Evolutionary conservation across 148 eudicot genomes (phyloP), one percentile per base, ranked within the genome.

Genomic region (Persicaria tinctoria): DNA sequence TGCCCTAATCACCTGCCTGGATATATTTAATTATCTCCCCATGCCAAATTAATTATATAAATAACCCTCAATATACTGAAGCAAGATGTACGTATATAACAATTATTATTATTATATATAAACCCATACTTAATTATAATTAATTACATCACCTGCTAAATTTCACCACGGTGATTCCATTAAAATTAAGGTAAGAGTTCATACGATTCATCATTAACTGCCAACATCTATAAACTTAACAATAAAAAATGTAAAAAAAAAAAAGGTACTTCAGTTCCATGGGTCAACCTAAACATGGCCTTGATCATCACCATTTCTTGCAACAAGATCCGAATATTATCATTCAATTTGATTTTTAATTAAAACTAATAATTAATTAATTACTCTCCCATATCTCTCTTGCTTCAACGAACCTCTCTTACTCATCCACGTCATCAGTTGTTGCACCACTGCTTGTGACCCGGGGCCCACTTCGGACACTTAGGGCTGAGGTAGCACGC

Each of bases 381-480:
- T 57, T 18, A n/a, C 7, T 27, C 32, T 53, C 57, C 57, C 57
- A 53, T 53, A 2, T 53, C 57, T 53, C 57, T 53, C n/a, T 16
- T 16, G 41, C 55, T 72, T 46, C 8, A 16, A 11, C 50, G 10
- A 7, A 14, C 16, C 32, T 16, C 41, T 32, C 41, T n/a, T 2
- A 3, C 9, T 75, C 75, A 76, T 77, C 78, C 46, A 46, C 82
- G 86, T 74, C 3, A 57, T 84, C 83, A 79, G 84, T 84, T 5
- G 74, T 76, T 87, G 80, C 78, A 82, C 97, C 98, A 94, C 76
- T 92, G 90, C 86, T 85, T 91, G 51, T 84, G 93, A 48, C 97
- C 97, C 11, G 98, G 89, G 47, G 59, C 78, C 93, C 93, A 95
- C 73, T 85, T 95, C 1, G 98, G 98, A 72, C 98, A 90, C 76